Evolutionary conservation across 2,329 filamentous ascomycete species (phyloP), one percentile per base, ranked within the genome.

Genomic region (Fusarium burgessii): DNA sequence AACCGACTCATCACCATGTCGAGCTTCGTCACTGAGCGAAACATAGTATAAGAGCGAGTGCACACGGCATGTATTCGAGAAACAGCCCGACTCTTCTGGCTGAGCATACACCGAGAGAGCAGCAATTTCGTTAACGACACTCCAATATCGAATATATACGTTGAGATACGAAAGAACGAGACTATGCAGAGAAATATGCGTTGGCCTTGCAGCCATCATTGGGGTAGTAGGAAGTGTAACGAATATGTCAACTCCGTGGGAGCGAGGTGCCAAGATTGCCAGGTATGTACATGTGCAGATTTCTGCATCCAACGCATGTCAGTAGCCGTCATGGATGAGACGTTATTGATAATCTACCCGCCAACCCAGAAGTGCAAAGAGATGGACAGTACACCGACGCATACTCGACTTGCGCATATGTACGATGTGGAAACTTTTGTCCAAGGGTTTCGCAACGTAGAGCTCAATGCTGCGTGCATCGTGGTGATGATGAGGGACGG

Each of bases 171-270:
- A 36, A 43, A 58, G 41, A 52, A 20, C 18, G 42, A 40, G n/a
- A 38, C 9, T 25, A 25, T 36, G 33, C 27, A 29, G 32, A 58
- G 32, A 41, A 54, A 35, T n/a, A 76, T 76, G 73, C 64, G 55
- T 27, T 75, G 73, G 73, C 73, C 73, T 35, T 75, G 73, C 49
- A 76, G 68, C 45, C 69, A 76, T 43, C 58, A 57, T 9, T 76
- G 73, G 69, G 73, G 73, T 35, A 66, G 71, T 27, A 67, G 71
- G 62, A 62, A 41, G 52, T 75, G 73, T 59, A 58, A 66, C 47
- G 62, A 58, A 29, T 73, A 71, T 71, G 73, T 74, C 23, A 54
- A 71, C 23, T 58, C 42, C 29, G 33, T 75, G 27, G 73, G 71
- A 42, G 59, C 62, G 38, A 70, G 61, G 23, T 76, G 73, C 49